Conservation (phyloP, 768 basidiomycete genomes). For the Tulasnella sp. region DNA sequence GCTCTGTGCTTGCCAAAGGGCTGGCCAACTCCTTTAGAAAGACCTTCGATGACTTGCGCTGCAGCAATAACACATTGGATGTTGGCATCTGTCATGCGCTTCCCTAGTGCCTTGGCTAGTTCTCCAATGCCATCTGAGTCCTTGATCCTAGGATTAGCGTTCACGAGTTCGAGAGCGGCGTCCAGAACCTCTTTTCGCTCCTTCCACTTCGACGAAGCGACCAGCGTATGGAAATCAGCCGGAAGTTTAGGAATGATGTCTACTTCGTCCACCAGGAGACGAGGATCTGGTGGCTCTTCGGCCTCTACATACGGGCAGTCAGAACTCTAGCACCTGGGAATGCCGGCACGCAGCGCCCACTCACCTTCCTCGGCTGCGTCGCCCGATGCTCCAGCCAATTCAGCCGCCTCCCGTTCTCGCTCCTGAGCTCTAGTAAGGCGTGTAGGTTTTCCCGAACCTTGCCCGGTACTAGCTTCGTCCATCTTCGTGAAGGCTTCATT, state of each 20-base stretch:
- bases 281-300: conserved; percentile 48
- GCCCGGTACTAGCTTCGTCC: conserved; percentile 82
- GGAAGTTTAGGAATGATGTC: conserved; percentile 76
- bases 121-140: conserved; percentile 77
- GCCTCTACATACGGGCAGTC: conserved; percentile 25
- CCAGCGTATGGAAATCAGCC: conserved; percentile 61
- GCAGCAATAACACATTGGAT: conserved; percentile 92
- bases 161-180: conserved; percentile 67
- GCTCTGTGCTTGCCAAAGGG: conserved; percentile 74
- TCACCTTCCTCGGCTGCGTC: conserved; percentile 40
- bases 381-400: conserved; percentile 47
- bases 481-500: conserved; percentile 83
- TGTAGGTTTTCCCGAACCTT: conserved; percentile 70
- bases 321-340: conserved; percentile 23
- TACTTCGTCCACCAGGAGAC: conserved; percentile 73
- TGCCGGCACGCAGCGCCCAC: conserved; percentile 20
- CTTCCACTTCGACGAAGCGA: conserved; percentile 96
- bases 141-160: conserved; percentile 67
- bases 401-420: conserved; percentile 49
- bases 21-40: conserved; percentile 76
- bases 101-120: conserved; percentile 68
- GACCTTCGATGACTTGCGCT: conserved; percentile 74
- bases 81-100: conserved; percentile 87
- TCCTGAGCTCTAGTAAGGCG: conserved; percentile 72
- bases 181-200: conserved; percentile 91